These are phyloP conservation scores for Saposhnikovia divaricata DNA, from an alignment of 129 eudicot species.

Conservation along the genomic window DNA sequence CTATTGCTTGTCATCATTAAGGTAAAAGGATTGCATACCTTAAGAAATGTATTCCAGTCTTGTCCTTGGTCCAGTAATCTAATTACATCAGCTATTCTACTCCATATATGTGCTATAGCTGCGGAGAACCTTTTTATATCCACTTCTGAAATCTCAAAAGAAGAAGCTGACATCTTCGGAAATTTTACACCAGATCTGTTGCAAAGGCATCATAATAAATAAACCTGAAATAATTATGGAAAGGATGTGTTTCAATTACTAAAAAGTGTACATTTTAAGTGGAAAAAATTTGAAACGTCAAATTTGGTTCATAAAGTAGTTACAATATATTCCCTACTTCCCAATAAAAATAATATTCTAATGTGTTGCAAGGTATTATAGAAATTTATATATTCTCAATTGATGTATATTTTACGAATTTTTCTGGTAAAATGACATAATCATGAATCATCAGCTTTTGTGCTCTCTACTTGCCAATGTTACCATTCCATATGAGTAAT, in stretches of 20 bases:
- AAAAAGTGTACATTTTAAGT: background rate
- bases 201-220: conserved; percentile 22
- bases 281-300: background rate
- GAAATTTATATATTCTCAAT: background rate
- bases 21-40: conserved; percentile 38
- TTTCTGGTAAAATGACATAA: background rate
- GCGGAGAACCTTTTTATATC: conserved; percentile 31
- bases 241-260: conserved; percentile 6
- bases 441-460: background rate
- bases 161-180: conserved; percentile 44
- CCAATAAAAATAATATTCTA: background rate
- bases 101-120: conserved; percentile 42
- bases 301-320: background rate
- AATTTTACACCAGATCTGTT: conserved; percentile 40
- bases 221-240: conserved; percentile 14
- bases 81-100: conserved; percentile 24
- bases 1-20: background rate
- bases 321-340: background rate
- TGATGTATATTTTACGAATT: background rate
- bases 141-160: conserved; percentile 60
- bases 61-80: conserved; percentile 57
- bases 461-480: background rate
- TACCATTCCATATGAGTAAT: background rate
- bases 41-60: conserved; percentile 59
- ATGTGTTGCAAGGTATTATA: background rate